Evolutionary conservation across 2,329 filamentous ascomycete species (phyloP).

Genomic region (Hypomyces rosellus): DNA sequence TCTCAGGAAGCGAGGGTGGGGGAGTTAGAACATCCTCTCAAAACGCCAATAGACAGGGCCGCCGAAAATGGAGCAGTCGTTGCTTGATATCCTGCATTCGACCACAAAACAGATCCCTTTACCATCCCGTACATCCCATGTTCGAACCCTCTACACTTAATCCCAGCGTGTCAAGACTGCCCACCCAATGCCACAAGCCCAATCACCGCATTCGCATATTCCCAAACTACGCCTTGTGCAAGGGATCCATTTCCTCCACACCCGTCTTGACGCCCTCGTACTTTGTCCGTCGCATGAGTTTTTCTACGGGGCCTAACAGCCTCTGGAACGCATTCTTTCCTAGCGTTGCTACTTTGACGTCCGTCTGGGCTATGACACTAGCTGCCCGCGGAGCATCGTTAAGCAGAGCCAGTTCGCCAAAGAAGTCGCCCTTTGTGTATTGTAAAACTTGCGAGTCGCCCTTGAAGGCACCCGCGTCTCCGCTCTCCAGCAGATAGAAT

Average conservation of each 20-base stretch:
- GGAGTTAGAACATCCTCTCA: slow-evolving; percentile 19
- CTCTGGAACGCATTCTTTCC: slow-evolving; percentile 94
- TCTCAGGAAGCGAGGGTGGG: slow-evolving; percentile 28
- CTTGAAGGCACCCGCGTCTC: slow-evolving; percentile 83
- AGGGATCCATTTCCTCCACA: slow-evolving; percentile 62
- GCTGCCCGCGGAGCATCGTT: slow-evolving; percentile 92
- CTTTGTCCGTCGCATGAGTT: slow-evolving; percentile 80
- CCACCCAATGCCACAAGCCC: not conserved
- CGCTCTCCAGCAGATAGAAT: slow-evolving; percentile 85
- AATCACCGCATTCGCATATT: not conserved
- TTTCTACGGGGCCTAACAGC: slow-evolving; percentile 84
- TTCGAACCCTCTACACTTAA: not conserved
- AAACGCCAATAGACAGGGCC: slow-evolving; percentile 19
- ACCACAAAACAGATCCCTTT: slow-evolving; percentile 10
- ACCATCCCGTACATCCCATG: not conserved
- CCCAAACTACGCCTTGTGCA: slow-evolving; percentile 36
- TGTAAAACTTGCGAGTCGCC: slow-evolving; percentile 67
- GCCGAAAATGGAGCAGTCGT: slow-evolving; percentile 12
- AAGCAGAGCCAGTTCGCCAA: slow-evolving; percentile 87
- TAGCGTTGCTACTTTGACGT: slow-evolving; percentile 87
- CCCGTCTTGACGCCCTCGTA: slow-evolving; percentile 55
- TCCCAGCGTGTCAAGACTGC: slow-evolving; percentile 1
- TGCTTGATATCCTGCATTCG: slow-evolving; percentile 7
- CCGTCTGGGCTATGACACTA: slow-evolving; percentile 73
- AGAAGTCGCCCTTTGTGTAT: slow-evolving; percentile 92